phyloP scores from a whole-genome alignment of 305 asterid species.

The Caryopteris hybrid region DNA sequence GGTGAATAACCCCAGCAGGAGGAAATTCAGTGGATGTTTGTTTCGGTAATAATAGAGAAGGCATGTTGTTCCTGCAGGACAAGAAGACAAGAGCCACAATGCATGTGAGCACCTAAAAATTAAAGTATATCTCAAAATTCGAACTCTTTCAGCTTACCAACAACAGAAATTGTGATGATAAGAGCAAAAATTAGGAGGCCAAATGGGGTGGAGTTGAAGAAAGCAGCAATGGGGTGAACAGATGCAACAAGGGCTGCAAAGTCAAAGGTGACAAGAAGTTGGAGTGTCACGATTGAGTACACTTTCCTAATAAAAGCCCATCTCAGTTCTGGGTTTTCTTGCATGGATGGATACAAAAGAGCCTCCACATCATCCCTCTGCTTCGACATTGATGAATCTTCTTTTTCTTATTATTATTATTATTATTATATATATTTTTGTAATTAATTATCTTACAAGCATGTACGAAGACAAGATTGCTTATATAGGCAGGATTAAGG shows the following conservation, averaged over 20 bases:
- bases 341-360: slow-evolving; percentile 50
- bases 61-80: slow-evolving; percentile 20
- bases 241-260: slow-evolving; percentile 47
- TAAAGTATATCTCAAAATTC: background rate
- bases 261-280: slow-evolving; percentile 47
- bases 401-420: too few species aligned
- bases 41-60: background rate
- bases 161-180: slow-evolving; percentile 31
- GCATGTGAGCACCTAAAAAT: background rate
- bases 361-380: slow-evolving; percentile 48
- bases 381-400: background rate
- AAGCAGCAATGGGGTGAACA: slow-evolving; percentile 39
- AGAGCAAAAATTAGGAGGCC: slow-evolving; percentile 41
- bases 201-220: slow-evolving; percentile 38
- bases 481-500: background rate
- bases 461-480: background rate
- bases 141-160: slow-evolving; percentile 25
- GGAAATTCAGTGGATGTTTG: slow-evolving; percentile 30
- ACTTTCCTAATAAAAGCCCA: slow-evolving; percentile 72
- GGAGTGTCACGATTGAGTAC: slow-evolving; percentile 46
- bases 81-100: background rate
- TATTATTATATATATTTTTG: too few species aligned
- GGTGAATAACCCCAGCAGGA: slow-evolving; percentile 35
- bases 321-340: slow-evolving; percentile 51
- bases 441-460: too few species aligned